Evolutionary conservation across 2,329 filamentous ascomycete genomes (phyloP).

Genomic region (Celoporthe dispersa): DNA sequence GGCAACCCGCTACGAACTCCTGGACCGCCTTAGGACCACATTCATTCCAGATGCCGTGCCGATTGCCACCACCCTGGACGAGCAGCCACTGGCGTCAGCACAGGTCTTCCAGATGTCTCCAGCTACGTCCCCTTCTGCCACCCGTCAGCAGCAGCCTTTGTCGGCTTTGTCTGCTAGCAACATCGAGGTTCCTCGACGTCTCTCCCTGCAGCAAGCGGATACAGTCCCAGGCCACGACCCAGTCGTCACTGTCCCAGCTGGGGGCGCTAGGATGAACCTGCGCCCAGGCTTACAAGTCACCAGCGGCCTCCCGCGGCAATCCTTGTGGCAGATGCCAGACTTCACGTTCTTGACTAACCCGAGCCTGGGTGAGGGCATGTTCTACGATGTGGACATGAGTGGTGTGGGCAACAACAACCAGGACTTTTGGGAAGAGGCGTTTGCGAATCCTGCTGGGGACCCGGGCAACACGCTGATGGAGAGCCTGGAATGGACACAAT

Average conservation of each 20-base stretch:
- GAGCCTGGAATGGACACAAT: constrained; percentile 37
- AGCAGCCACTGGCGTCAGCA: neutral
- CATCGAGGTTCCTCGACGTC: neutral
- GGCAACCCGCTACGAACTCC: constrained; percentile 40
- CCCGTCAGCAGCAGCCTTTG: too few species aligned
- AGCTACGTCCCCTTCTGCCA: neutral
- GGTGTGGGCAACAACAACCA: constrained; percentile 35
- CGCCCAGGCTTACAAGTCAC: neutral
- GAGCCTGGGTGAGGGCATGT: constrained; percentile 30
- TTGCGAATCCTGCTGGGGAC: constrained; percentile 42
- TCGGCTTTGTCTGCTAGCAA: neutral
- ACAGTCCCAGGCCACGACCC: too few species aligned
- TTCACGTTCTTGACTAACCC: constrained; percentile 31
- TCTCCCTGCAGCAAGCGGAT: neutral
- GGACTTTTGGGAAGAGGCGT: constrained; percentile 46
- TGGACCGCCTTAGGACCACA: constrained; percentile 37
- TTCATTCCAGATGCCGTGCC: constrained; percentile 31
- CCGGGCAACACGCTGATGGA: constrained; percentile 40
- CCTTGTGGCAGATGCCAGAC: constrained; percentile 19
- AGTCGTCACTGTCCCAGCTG: neutral
- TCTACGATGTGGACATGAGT: constrained; percentile 37
- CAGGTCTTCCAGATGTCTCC: constrained; percentile 6
- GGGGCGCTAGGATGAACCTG: neutral
- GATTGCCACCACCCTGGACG: neutral
- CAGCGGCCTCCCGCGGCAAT: constrained; percentile 9